Percentiles rank a stretch among this genome's conserved stretches.
These are phyloP conservation scores for Plantago ovata DNA, from an alignment of 257 asterid species.

Conservation along the genomic window DNA sequence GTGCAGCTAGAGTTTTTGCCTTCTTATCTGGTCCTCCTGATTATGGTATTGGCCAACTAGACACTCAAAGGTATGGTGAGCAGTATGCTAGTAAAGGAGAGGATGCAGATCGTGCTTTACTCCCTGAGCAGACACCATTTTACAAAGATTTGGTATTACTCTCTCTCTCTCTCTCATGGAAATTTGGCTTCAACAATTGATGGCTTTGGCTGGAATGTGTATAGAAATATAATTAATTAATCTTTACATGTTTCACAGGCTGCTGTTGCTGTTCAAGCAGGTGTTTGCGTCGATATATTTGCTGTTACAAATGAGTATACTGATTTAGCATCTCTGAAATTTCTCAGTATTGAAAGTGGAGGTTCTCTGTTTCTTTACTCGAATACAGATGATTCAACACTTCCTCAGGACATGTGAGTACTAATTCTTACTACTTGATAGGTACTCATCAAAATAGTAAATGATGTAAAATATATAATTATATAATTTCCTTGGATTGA, in stretches of 20 bases:
- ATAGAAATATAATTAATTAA: conserved; percentile 29
- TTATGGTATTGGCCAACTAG: conserved; percentile 96
- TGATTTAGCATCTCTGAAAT: conserved; percentile 94
- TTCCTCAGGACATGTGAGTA: conserved; percentile 99
- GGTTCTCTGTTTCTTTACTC: conserved; percentile 94
- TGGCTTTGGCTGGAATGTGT: conserved; percentile 16
- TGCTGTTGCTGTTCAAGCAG: conserved; percentile 98
- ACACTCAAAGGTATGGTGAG: conserved; percentile 94
- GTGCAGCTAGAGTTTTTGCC: conserved; percentile 92
- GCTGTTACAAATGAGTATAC: conserved; percentile 99
- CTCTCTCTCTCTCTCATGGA: neutral
- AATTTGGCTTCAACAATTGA: conserved; percentile 21
- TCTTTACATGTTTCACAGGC: conserved; percentile 71
- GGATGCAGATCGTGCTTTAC: conserved; percentile 98
- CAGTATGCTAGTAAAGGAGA: conserved; percentile 99
- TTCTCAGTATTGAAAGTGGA: conserved; percentile 97
- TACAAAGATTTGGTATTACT: conserved; percentile 84
- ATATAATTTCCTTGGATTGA: too few species aligned
- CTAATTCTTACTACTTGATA: conserved; percentile 15
- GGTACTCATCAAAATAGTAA: conserved; percentile 18
- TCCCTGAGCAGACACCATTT: conserved; percentile 96
- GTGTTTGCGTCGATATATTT: conserved; percentile 92
- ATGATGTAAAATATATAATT: conserved; percentile 8
- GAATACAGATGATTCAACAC: conserved; percentile 93
- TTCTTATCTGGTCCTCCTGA: conserved; percentile 97